Percentiles rank a stretch among this genome's conserved stretches.
Evolutionary conservation across 306 rosid species (phyloP).

Genomic region (Acacia crassicarpa): DNA sequence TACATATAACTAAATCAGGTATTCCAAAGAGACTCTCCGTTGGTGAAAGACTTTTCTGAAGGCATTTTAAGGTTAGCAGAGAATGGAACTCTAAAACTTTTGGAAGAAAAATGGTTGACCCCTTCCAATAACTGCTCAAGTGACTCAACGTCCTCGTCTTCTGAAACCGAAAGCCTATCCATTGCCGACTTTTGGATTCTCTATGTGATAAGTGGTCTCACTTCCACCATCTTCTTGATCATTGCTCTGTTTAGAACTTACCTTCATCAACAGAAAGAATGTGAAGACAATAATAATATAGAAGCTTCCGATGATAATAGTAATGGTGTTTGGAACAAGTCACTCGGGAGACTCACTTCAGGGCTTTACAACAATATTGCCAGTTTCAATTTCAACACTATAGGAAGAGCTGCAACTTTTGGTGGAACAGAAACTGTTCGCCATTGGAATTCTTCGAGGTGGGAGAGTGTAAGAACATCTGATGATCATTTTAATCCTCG

Average conservation of each 20-base stretch:
- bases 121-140: conserved; percentile 37
- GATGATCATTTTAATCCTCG: conserved; percentile 19
- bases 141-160: conserved; percentile 26
- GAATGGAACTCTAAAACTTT: conserved; percentile 35
- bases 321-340: conserved; percentile 17
- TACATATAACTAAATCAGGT: conserved; percentile 37
- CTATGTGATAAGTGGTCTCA: conserved; percentile 43
- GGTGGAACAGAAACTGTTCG: neutral
- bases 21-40: conserved; percentile 59
- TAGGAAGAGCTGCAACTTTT: conserved; percentile 34
- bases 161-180: conserved; percentile 36
- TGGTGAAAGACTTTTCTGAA: conserved; percentile 57
- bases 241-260: conserved; percentile 6
- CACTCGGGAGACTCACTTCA: neutral
- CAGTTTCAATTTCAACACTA: neutral
- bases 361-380: conserved; percentile 6
- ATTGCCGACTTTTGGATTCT: conserved; percentile 48
- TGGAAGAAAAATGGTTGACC: conserved; percentile 43
- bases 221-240: conserved; percentile 43
- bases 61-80: conserved; percentile 49
- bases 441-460: conserved; percentile 34
- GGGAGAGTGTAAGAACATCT: conserved; percentile 25
- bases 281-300: neutral
- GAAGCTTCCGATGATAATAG: neutral
- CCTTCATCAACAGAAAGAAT: neutral